Evolutionary conservation across 2,329 filamentous ascomycete species (phyloP), one percentile per base, ranked within the genome.

Genomic region (Calonectria pseudoturangicola): DNA sequence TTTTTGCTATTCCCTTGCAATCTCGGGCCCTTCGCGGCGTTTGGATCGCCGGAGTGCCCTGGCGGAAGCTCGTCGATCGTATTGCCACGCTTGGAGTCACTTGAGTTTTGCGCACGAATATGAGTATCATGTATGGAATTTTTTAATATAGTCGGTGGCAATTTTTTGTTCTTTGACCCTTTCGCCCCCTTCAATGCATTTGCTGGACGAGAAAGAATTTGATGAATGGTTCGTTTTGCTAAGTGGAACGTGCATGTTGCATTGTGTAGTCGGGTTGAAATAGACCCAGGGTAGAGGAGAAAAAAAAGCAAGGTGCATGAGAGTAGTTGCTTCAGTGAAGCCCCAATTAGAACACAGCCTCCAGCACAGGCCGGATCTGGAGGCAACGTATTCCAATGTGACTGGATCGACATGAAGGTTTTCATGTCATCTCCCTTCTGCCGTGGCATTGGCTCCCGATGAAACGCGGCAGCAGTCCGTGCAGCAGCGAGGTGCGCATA

Each of bases 401-500:
- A 76, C 71, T 67, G 28, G 54, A 65, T 71, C 60, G 62, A 43
- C 67, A 69, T 56, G n/a, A 50, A 58, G 66, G 73, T 50, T 71
- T 58, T 54, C 62, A 65, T 68, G 54, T 65, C 51, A 33, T 48
- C 54, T 65, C 56, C 27, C 62, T 76, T 65, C 73, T 67, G 63
- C 71, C 68, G 68, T 73, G 54, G 60, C 74, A 74, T 75, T 65
- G 76, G 73, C 68, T 73, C 60, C 62, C 66, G n/a, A 73, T 76
- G 71, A 79, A 79, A 79, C 77, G 67, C 56, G 68, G 62, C 65
- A 67, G 58, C 56, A 68, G 70, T 71, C 33, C 58, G 43, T 67
- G 47, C 66, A 56, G 60, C n/a, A 45, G 12, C 21, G 45, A 8
- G 36, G 41, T 25, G 27, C 39, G 30, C 25, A 18, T 9, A 62